Evolutionary conservation across 495 filamentous ascomycete species (phyloP).

Genomic region (Talaromyces adpressus): DNA sequence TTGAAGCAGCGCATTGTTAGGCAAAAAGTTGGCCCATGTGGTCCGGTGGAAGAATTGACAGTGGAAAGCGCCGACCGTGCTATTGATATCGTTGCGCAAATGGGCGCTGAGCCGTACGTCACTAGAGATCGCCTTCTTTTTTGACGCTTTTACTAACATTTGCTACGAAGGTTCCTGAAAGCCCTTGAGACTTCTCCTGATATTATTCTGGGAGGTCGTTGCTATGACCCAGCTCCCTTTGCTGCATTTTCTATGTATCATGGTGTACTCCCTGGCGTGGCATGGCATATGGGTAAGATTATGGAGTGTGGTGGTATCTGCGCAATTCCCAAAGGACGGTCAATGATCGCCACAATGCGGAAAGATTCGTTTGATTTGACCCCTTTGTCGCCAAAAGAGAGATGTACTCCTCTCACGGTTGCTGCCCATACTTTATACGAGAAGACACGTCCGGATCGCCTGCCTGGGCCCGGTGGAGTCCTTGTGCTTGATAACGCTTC

Average conservation of each 20-base stretch:
- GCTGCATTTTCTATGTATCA: constrained; percentile 31
- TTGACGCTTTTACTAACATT: neutral
- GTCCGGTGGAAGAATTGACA: constrained; percentile 28
- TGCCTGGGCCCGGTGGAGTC: constrained; percentile 38
- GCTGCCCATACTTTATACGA: constrained; percentile 47
- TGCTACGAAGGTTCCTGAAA: constrained; percentile 16
- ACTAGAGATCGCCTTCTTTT: neutral
- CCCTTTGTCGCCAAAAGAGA: constrained; percentile 20
- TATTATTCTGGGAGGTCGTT: constrained; percentile 39
- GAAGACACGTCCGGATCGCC: constrained; percentile 38
- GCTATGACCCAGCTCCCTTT: constrained; percentile 44
- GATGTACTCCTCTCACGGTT: constrained; percentile 37
- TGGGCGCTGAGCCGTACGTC: constrained; percentile 18
- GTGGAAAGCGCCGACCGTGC: constrained; percentile 27
- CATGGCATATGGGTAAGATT: constrained; percentile 46
- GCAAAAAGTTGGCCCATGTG: constrained; percentile 22
- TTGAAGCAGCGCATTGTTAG: constrained; percentile 19
- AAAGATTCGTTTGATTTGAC: constrained; percentile 34
- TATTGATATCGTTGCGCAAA: constrained; percentile 21
- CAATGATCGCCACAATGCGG: constrained; percentile 27
- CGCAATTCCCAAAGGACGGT: constrained; percentile 34
- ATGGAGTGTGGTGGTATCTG: constrained; percentile 45
- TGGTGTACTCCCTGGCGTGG: constrained; percentile 20
- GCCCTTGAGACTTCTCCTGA: constrained; percentile 32
- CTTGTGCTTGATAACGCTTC: constrained; percentile 29